Evolutionary conservation across 768 basidiomycete species (phyloP).

Genomic region (Dacryopinax primogenitus): DNA sequence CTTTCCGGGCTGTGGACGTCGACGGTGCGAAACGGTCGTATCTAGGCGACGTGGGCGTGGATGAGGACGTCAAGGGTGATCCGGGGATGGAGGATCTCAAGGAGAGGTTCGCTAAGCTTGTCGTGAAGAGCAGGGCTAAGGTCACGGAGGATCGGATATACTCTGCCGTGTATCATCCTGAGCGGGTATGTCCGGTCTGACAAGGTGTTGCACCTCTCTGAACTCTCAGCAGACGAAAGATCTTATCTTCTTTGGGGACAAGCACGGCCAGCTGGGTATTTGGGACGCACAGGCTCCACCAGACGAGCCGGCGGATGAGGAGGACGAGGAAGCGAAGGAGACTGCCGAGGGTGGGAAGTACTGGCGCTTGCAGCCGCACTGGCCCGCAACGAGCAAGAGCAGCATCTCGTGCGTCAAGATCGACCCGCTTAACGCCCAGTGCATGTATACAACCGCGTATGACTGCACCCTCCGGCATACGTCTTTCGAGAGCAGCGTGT

Average conservation of each 20-base stretch:
- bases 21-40: constrained; percentile 27
- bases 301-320: constrained; percentile 48
- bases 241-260: constrained; percentile 80
- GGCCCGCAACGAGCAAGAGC: constrained; percentile 69
- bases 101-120: constrained; percentile 41
- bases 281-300: constrained; percentile 69
- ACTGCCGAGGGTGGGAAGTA: constrained; percentile 51
- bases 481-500: constrained; percentile 59
- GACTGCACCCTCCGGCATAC: constrained; percentile 64
- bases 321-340: constrained; percentile 39
- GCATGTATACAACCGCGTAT: constrained; percentile 70
- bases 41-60: constrained; percentile 14
- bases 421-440: constrained; percentile 62
- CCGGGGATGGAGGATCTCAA: constrained; percentile 36
- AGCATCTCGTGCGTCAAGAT: constrained; percentile 69
- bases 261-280: constrained; percentile 68
- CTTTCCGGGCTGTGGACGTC: constrained; percentile 37
- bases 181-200: constrained; percentile 27
- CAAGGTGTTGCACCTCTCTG: neutral
- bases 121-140: constrained; percentile 64
- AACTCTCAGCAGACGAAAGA: constrained; percentile 42
- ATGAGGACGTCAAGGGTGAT: constrained; percentile 33
- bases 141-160: constrained; percentile 66
- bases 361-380: constrained; percentile 69
- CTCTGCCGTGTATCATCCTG: constrained; percentile 69